These are phyloP conservation scores for Musa acuminata DNA, from an alignment of 176 grass and related monocot genomes.

Conservation along the genomic window DNA sequence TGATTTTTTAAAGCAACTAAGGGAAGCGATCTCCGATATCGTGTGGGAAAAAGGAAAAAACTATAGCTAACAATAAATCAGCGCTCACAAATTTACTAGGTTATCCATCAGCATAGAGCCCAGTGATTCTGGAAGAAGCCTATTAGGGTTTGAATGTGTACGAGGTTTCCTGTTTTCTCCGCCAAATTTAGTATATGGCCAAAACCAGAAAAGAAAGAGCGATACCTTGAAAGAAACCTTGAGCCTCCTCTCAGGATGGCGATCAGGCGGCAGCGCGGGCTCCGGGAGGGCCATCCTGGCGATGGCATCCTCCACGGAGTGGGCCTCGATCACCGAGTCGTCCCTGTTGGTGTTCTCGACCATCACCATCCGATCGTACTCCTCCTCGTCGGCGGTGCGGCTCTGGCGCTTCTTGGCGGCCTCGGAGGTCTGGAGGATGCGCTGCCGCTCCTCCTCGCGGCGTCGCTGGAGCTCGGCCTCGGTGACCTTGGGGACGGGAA, in stretches of 20 bases:
- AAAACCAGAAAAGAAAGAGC: neutral
- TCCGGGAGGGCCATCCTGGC: constrained; percentile 44
- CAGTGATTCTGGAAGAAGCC: too few species aligned
- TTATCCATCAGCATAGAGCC: too few species aligned
- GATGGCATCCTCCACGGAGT: constrained; percentile 73
- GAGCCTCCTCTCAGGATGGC: constrained; percentile 83
- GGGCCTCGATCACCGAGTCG: constrained; percentile 85
- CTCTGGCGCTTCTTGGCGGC: constrained; percentile 59
- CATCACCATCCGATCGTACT: constrained; percentile 75
- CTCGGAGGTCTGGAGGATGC: constrained; percentile 57
- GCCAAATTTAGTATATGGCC: neutral
- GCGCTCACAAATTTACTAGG: too few species aligned
- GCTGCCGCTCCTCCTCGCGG: constrained; percentile 69
- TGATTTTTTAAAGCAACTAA: too few species aligned
- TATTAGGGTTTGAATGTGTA: too few species aligned
- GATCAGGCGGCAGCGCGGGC: constrained; percentile 36
- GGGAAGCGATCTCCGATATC: too few species aligned
- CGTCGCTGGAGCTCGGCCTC: constrained; percentile 63
- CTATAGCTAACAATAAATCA: too few species aligned
- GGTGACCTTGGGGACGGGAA: constrained; percentile 77
- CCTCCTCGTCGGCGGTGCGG: constrained; percentile 71
- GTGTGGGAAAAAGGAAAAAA: too few species aligned
- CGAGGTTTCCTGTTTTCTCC: too few species aligned
- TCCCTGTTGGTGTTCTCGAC: constrained; percentile 91
- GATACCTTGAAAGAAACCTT: constrained; percentile 84